Evolutionary conservation across 2,329 filamentous ascomycete species (phyloP).

Genomic region (Colletotrichum lupini): DNA sequence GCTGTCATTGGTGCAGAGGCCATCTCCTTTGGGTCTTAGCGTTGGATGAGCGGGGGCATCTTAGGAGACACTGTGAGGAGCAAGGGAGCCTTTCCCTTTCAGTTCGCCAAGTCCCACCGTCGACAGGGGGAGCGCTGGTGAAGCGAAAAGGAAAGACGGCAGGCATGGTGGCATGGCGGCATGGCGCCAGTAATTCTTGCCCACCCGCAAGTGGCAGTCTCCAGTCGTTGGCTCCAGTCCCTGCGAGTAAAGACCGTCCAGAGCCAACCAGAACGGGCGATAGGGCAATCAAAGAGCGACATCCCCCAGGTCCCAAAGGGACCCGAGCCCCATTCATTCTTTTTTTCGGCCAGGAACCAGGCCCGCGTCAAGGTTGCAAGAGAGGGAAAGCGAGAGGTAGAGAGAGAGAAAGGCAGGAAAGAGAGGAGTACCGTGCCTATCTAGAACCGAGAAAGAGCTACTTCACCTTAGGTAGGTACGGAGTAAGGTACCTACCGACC

Average conservation of each 20-base stretch:
- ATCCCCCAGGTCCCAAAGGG: conserved; percentile 24
- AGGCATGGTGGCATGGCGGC: conserved; percentile 27
- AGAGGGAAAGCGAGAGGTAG: neutral
- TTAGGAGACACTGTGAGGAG: conserved; percentile 17
- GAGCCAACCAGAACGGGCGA: conserved; percentile 24
- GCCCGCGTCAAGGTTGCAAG: neutral
- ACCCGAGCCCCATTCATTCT: conserved; percentile 14
- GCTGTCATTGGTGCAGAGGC: conserved; percentile 29
- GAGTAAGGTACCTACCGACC: too few species aligned
- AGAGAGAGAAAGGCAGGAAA: neutral
- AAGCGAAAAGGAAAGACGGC: conserved; percentile 28
- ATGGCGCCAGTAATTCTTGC: too few species aligned
- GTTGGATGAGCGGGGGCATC: neutral
- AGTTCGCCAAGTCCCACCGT: conserved; percentile 7
- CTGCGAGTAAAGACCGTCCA: neutral
- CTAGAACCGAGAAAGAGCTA: neutral
- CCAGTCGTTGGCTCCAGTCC: conserved; percentile 24
- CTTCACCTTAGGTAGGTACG: too few species aligned
- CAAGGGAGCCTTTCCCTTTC: conserved; percentile 19
- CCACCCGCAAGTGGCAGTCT: conserved; percentile 21
- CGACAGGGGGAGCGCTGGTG: neutral
- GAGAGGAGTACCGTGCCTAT: too few species aligned
- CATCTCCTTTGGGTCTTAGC: conserved; percentile 2
- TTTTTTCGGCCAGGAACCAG: neutral
- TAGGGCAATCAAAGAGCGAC: conserved; percentile 35